Evolutionary conservation across 208 protist species (phyloP).

Genomic region (Acanthamoeba royreba): DNA sequence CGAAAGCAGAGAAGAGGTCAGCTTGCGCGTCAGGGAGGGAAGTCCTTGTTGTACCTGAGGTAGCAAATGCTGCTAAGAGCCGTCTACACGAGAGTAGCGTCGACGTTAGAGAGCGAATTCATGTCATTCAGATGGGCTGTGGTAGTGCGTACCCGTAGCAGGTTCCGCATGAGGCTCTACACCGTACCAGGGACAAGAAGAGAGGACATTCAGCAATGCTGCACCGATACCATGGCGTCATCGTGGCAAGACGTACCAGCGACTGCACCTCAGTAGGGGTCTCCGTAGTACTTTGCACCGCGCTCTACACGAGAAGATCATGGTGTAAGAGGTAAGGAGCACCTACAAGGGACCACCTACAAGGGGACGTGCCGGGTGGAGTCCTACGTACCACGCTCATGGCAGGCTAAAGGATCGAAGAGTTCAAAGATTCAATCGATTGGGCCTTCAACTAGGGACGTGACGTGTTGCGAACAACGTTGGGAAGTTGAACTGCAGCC

Average conservation of each 20-base stretch:
- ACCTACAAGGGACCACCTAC: no score
- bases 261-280: conserved; percentile 19
- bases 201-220: neutral
- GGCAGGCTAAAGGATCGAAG: no score
- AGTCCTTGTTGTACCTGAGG: neutral
- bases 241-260: neutral
- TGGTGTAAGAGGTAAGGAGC: no score
- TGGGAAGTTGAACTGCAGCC: no score
- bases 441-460: no score
- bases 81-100: neutral
- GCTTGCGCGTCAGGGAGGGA: neutral
- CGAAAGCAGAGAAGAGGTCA: neutral
- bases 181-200: neutral
- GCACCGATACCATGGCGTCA: neutral
- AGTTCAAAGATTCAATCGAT: no score
- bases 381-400: no score
- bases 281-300: neutral
- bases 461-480: no score
- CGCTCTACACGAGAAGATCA: neutral
- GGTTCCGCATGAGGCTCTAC: conserved; percentile 33
- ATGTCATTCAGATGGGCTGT: no score
- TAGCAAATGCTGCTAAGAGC: conserved; percentile 34
- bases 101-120: neutral
- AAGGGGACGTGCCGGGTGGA: no score
- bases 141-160: neutral